Evolutionary conservation across 208 protist species (phyloP).

Genomic region (Kentomonas sorsogonicus): DNA sequence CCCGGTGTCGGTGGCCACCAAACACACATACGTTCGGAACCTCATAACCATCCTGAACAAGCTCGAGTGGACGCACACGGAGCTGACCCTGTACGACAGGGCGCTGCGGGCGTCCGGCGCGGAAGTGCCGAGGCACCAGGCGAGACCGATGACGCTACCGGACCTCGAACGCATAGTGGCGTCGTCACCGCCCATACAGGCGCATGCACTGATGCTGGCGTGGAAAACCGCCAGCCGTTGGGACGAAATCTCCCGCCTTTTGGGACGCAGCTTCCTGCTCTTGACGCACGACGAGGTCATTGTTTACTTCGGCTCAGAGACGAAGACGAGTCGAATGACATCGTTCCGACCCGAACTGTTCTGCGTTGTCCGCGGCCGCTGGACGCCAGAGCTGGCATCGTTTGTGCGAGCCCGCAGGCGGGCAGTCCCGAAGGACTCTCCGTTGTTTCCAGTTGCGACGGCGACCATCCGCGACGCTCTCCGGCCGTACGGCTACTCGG

Average conservation of each 20-base stretch:
- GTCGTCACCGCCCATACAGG: too few relatives aligned
- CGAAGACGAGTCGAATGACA: conserved; percentile 8
- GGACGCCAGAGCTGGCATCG: too few relatives aligned
- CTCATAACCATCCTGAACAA: conserved; percentile 15
- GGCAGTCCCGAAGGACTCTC: too few relatives aligned
- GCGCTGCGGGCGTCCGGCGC: conserved; percentile 3
- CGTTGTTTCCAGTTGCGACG: too few relatives aligned
- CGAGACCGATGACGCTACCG: neutral
- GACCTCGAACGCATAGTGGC: conserved; percentile 2
- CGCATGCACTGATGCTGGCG: neutral
- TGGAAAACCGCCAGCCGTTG: conserved; percentile 20
- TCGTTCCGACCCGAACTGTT: conserved; percentile 14
- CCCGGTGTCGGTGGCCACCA: neutral
- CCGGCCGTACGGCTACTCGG: conserved; percentile 10
- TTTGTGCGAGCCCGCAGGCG: too few relatives aligned
- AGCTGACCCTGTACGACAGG: conserved; percentile 10
- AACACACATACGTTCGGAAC: conserved; percentile 11
- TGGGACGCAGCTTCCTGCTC: neutral
- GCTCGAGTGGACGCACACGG: neutral
- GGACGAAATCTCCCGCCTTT: conserved; percentile 8
- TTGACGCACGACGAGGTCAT: conserved; percentile 1
- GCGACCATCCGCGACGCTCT: conserved; percentile 6
- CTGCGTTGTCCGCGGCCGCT: conserved; percentile 7
- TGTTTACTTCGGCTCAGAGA: conserved; percentile 11
- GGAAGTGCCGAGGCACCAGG: neutral